Conservation (phyloP, 2,329 filamentous ascomycete genomes). For the Cordyceps cicadae region DNA sequence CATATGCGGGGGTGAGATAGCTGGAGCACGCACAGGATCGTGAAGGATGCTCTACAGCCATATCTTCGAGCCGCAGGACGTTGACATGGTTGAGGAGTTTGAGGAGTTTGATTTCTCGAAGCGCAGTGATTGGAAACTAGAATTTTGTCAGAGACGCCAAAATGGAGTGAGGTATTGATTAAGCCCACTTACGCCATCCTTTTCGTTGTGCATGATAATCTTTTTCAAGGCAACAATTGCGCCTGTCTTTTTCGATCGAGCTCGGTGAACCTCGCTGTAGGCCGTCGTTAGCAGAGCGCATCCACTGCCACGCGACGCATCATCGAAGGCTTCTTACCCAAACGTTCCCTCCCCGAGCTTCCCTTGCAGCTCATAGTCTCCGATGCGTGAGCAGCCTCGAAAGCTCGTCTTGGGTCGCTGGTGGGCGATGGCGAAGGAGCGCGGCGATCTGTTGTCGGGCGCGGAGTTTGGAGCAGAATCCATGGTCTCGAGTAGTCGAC, state of each 20-base stretch:
- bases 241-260: conserved; percentile 65
- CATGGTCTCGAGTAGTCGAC: conserved; percentile 18
- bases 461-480: conserved; percentile 23
- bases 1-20: neutral
- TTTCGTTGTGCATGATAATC: conserved; percentile 99
- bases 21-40: conserved; percentile 43
- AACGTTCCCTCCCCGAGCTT: conserved; percentile 95
- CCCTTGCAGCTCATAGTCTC: conserved; percentile 68
- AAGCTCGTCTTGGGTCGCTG: conserved; percentile 55
- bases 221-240: conserved; percentile 86
- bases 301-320: conserved; percentile 8
- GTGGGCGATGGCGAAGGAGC: conserved; percentile 48
- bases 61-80: conserved; percentile 80
- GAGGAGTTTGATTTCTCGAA: conserved; percentile 94
- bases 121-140: conserved; percentile 91
- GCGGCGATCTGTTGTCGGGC: conserved; percentile 40
- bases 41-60: conserved; percentile 77
- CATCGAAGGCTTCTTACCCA: conserved; percentile 46
- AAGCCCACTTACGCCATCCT: conserved; percentile 64
- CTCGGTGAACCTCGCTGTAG: conserved; percentile 78
- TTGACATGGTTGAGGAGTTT: conserved; percentile 93
- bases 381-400: conserved; percentile 74
- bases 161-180: conserved; percentile 1
- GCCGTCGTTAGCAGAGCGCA: conserved; percentile 5
- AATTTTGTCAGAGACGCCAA: conserved; percentile 14